phyloP scores from a whole-genome alignment of 1,284 basidiomycete species.

The Puccinia polysora region DNA sequence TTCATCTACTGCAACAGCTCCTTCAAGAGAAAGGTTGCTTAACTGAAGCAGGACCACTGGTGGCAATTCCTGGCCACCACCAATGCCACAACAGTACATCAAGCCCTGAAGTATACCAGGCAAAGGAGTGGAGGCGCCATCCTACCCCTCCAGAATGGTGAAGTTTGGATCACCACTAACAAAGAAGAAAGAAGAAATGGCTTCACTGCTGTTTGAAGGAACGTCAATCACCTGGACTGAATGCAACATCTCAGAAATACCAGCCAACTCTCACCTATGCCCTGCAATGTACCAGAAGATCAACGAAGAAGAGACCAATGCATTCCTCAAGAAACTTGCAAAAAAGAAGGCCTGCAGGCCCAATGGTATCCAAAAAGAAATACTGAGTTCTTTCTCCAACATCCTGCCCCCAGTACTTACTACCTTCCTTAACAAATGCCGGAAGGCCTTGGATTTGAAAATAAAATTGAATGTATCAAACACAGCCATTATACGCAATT shows the following conservation, averaged over 20 bases:
- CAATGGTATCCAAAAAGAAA: too few relatives aligned
- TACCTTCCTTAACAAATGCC: too few relatives aligned
- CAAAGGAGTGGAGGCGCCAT: background rate
- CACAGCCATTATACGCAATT: too few relatives aligned
- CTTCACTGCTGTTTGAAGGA: background rate
- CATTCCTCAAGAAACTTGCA: background rate
- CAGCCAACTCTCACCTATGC: background rate
- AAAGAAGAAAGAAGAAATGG: background rate
- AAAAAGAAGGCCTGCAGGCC: too few relatives aligned
- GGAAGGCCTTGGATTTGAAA: too few relatives aligned
- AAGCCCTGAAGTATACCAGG: constrained; percentile 4
- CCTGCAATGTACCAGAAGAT: background rate
- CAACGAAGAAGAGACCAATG: background rate
- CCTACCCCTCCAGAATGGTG: background rate
- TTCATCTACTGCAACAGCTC: background rate
- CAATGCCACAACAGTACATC: background rate
- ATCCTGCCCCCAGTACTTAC: too few relatives aligned
- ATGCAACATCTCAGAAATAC: background rate
- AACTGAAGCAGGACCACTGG: constrained; percentile 9
- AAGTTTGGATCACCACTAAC: background rate
- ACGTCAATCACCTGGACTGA: background rate
- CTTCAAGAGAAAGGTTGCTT: background rate
- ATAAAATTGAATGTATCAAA: too few relatives aligned
- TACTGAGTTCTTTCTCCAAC: too few relatives aligned
- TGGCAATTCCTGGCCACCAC: background rate